Evolutionary conservation across 1,139 yeast species (phyloP).

Genomic region (Scheffersomyces titani): DNA sequence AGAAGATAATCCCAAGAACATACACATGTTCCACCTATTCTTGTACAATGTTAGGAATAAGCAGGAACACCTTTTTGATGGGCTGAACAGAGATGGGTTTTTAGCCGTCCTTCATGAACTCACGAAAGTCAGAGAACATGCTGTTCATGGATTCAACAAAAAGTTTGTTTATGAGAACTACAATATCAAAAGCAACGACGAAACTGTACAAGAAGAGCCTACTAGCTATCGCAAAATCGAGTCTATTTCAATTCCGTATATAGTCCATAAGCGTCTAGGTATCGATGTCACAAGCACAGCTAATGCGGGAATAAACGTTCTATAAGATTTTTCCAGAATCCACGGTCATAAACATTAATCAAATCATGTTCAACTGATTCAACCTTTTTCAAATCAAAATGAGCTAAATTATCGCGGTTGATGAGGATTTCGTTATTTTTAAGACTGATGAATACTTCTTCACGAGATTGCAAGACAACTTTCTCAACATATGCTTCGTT

Average conservation of each 20-base stretch:
- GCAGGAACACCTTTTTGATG: slow-evolving; percentile 3
- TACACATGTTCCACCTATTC: slow-evolving; percentile 7
- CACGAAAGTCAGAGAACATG: slow-evolving; percentile 1
- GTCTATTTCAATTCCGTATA: neutral
- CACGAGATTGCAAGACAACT: slow-evolving; percentile 11
- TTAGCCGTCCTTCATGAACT: neutral
- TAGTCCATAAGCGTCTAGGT: neutral
- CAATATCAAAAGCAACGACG: neutral
- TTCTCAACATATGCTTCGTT: slow-evolving; percentile 21
- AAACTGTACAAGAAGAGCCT: neutral
- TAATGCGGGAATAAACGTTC: slow-evolving; percentile 22
- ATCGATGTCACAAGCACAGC: neutral
- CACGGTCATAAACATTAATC: slow-evolving; percentile 67
- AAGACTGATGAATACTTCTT: slow-evolving; percentile 29
- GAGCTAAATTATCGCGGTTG: slow-evolving; percentile 10
- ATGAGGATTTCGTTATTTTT: slow-evolving; percentile 24
- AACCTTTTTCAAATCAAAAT: slow-evolving; percentile 26
- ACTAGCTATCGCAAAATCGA: neutral
- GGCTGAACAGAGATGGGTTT: neutral
- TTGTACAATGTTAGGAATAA: slow-evolving; percentile 4
- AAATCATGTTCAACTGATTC: slow-evolving; percentile 45
- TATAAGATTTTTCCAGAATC: slow-evolving; percentile 52
- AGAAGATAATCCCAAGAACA: neutral
- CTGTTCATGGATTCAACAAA: slow-evolving; percentile 5
- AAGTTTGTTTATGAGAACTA: slow-evolving; percentile 5